A percentile compares a stretch with the other conserved stretches of the same genome.
phyloP scores from a whole-genome alignment of 331 rosid genomes.

The Cucumis variabilis region DNA sequence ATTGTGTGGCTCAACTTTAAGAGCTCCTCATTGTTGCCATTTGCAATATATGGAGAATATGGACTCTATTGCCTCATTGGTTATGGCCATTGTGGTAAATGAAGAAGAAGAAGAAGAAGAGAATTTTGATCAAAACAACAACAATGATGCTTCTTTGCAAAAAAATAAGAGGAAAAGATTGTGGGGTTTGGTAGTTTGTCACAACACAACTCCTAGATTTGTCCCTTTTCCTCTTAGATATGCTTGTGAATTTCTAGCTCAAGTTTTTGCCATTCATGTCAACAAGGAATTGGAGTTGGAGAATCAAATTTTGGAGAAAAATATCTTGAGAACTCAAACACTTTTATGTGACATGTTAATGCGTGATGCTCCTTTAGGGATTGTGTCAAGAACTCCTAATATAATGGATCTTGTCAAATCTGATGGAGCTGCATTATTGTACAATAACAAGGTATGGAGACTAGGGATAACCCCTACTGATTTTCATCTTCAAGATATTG shows the following conservation, averaged over 20 bases:
- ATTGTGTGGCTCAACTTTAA: conserved; percentile 89
- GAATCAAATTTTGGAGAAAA: conserved; percentile 82
- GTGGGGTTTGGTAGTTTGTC: conserved; percentile 97
- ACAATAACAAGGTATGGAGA: conserved; percentile 72
- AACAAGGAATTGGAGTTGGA: conserved; percentile 87
- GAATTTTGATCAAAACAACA: conserved; percentile 34
- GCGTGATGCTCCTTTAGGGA: conserved; percentile 93
- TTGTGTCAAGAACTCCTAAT: conserved; percentile 84
- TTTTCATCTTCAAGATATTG: conserved; percentile 65
- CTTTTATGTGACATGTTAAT: conserved; percentile 91
- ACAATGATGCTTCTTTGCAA: conserved; percentile 38
- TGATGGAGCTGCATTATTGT: conserved; percentile 87
- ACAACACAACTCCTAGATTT: conserved; percentile 85
- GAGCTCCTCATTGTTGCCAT: conserved; percentile 96
- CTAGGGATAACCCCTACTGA: conserved; percentile 78
- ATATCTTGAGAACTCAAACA: conserved; percentile 86
- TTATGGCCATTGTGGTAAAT: conserved; percentile 92
- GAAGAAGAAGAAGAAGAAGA: conserved; percentile 79
- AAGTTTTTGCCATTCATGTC: conserved; percentile 95
- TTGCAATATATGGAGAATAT: conserved; percentile 85
- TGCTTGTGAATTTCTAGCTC: conserved; percentile 94
- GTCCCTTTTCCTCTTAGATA: conserved; percentile 96
- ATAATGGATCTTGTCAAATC: conserved; percentile 96
- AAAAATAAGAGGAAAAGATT: conserved; percentile 82
- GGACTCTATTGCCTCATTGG: conserved; percentile 92